Evolutionary conservation across 2,329 filamentous ascomycete species (phyloP), one percentile per base, ranked within the genome.

Genomic region (Graphium sp.): DNA sequence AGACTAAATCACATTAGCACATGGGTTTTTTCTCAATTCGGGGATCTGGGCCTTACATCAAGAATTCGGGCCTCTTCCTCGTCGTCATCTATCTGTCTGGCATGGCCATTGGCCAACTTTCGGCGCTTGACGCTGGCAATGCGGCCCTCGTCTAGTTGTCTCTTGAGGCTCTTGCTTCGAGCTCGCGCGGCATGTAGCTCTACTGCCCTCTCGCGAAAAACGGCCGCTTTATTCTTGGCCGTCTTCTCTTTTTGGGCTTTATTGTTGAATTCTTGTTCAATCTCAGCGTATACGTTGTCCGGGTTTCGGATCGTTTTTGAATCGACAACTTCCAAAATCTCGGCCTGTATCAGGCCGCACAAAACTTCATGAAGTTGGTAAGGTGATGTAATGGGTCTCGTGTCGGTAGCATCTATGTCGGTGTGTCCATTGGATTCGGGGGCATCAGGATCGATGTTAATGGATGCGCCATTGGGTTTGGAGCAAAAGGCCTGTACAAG

Each of bases 271-370:
- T 74, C 61, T 24, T 67, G 63, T 38, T 76, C 69, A n/a, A 79
- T 64, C 31, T 74, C 63, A 26, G 58, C 58, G 31, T 60, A 58
- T 5, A 66, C 54, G 33, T 77, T 81, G 28, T 68, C 61, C 1
- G 70, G 62, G 26, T 66, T 73, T 39, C 62, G 59, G 34, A 74
- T 72, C 29, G 62, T 69, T 32, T 53, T 58, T 5, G 55, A 49
- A 18, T 54, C 55, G 15, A 83, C 67, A 6, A 71, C 71, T 37
- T 77, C 68, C 27, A 89, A 47, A 35, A 83, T 66, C 28, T 80
- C 78, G 18, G 65, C 59, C 30, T 70, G 59, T 23, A 85, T 64
- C 21, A 73, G 50, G 13, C 61, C 60, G 28, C 56, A 58, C 5
- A 72, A 46, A 6, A 60, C 54, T 18, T 55, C 48, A 37, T 68